Evolutionary conservation across 768 basidiomycete genomes (phyloP), one percentile per base, ranked within the genome.

Genomic region (Serendipita sp.): DNA sequence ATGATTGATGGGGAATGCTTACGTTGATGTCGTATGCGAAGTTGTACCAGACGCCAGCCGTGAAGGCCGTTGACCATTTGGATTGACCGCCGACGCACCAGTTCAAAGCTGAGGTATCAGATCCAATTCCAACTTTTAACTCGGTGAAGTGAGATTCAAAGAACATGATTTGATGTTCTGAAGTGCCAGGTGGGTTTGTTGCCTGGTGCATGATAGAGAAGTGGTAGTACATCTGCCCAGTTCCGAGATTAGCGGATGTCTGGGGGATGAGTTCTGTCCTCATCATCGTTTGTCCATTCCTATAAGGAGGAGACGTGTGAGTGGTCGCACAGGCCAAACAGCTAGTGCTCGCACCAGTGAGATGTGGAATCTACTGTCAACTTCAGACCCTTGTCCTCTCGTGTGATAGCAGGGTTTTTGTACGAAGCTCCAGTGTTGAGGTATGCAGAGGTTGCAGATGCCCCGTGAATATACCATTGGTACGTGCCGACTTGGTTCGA

Each of bases 21-120:
- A 80, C 81, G 69, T 84, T 74, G 69, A 84, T 83, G 67, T 84
- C 83, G 68, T 84, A 84, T 35, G 82, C 83, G 68, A 85, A 84
- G 76, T 84, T 84, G 74, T 78, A 82, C 82, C 82, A 85, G 56
- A 76, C 78, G 44, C 77, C 79, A 3, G 83, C 74, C 15, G 73
- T 75, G 73, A 81, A 80, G 0, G 79, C 74, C 1, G 78, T 77
- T 58, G 76, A 74, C 81, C 81, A 84, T 69, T 82, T 75, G 32
- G 76, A 72, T 5, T 74, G 70, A 34, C 77, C 74, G 10, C 70
- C 67, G 24, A 82, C 76, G 75, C 79, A 79, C 82, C 83, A 84
- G 44, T 78, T 76, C 13, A 84, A 74, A 70, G 81, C 74, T 2
- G 77, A 78, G 0, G 64, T 66, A 44, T 68, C 69, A 5, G 65